A percentile compares a stretch with the other conserved stretches of the same genome.
These are phyloP conservation scores for Clavulina sp. DNA, from an alignment of 768 basidiomycete species.

Conservation along the genomic window DNA sequence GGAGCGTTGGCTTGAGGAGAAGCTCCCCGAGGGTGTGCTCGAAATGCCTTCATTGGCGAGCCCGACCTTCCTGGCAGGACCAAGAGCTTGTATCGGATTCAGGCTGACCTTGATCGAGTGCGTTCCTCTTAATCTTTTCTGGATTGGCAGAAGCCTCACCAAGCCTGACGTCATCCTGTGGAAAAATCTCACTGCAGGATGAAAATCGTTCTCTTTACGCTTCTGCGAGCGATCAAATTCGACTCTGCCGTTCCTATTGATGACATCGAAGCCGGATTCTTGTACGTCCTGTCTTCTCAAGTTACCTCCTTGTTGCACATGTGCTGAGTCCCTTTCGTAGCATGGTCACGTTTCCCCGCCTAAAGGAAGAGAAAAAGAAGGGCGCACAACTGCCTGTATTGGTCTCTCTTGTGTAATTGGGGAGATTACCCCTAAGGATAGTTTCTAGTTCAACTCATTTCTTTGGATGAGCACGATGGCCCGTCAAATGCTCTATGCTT, in stretches of 20 bases:
- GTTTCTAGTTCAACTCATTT: too few species aligned
- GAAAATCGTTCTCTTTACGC: not conserved
- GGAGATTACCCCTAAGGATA: too few species aligned
- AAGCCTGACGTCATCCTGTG: not conserved
- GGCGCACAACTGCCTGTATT: not conserved
- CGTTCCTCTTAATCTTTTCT: not conserved
- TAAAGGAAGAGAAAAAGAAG: not conserved
- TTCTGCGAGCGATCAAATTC: not conserved
- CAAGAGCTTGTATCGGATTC: not conserved
- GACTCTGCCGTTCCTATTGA: not conserved
- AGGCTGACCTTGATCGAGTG: not conserved
- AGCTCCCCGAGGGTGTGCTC: not conserved
- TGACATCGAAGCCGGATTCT: not conserved
- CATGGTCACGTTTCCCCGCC: not conserved
- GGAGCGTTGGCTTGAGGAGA: constrained; percentile 20
- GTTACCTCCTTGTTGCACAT: not conserved
- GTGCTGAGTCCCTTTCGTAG: not conserved
- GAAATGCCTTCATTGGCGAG: not conserved
- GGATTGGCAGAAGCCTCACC: too few species aligned
- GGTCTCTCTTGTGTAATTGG: too few species aligned
- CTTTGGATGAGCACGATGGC: too few species aligned
- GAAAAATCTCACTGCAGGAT: too few species aligned
- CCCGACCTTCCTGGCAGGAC: not conserved
- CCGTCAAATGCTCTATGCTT: too few species aligned
- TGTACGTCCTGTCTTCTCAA: not conserved